phyloP scores from a whole-genome alignment of 306 rosid species.

The Delonix regia region DNA sequence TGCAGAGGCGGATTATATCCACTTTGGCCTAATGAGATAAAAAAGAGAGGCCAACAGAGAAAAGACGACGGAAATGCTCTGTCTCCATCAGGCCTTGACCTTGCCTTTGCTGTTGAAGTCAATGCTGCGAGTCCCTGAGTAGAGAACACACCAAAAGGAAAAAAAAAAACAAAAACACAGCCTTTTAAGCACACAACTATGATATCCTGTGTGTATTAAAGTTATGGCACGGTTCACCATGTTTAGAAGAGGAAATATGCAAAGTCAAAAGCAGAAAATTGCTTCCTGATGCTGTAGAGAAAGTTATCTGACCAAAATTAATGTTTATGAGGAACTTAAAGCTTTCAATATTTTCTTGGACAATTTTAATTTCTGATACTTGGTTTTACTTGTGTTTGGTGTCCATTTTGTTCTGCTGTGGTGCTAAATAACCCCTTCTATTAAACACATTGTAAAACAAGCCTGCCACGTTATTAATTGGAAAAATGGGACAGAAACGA shows the following conservation, averaged over 20 bases:
- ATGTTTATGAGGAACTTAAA: background rate
- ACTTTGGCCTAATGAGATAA: slow-evolving; percentile 87
- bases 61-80: slow-evolving; percentile 62
- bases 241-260: background rate
- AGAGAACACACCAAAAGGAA: no score
- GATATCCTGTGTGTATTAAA: background rate
- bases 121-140: slow-evolving; percentile 81
- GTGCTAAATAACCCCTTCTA: background rate
- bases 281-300: background rate
- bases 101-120: slow-evolving; percentile 71
- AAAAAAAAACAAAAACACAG: background rate
- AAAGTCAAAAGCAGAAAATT: background rate
- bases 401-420: background rate
- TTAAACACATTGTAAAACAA: no score
- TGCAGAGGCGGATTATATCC: slow-evolving; percentile 93
- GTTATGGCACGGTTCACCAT: background rate
- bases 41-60: slow-evolving; percentile 71
- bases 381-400: background rate
- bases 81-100: slow-evolving; percentile 58
- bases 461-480: background rate
- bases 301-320: background rate
- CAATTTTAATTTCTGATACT: background rate
- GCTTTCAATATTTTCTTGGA: background rate
- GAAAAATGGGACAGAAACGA: background rate
- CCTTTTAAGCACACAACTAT: background rate